A percentile compares a stretch with the other conserved stretches of the same genome.
These are phyloP conservation scores for Trametes cubensis DNA, from an alignment of 768 basidiomycete species.

Conservation along the genomic window DNA sequence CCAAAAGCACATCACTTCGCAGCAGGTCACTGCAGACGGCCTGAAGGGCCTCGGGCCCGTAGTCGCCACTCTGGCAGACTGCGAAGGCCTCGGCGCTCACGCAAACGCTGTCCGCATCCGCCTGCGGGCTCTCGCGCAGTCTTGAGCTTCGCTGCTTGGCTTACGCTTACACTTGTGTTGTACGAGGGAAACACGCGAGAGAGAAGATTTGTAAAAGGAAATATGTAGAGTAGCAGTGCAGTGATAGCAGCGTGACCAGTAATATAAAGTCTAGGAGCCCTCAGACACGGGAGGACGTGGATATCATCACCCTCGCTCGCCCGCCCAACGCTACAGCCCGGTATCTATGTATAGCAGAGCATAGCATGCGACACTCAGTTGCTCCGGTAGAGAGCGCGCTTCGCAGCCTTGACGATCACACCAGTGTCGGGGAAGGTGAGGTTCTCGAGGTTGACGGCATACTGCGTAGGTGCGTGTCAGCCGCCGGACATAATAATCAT, in stretches of 20 bases:
- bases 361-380: slow-evolving; percentile 59
- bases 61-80: slow-evolving; percentile 88
- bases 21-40: slow-evolving; percentile 83
- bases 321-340: slow-evolving; percentile 7
- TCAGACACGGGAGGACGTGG: slow-evolving; percentile 7
- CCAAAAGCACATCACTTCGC: slow-evolving; percentile 99
- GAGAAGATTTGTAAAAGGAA: slow-evolving; percentile 10
- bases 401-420: slow-evolving; percentile 91
- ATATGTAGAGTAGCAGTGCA: slow-evolving; percentile 28
- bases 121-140: slow-evolving; percentile 39
- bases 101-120: slow-evolving; percentile 94
- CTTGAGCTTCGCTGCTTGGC: not conserved
- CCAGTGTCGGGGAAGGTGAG: slow-evolving; percentile 94
- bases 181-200: not conserved
- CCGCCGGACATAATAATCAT: slow-evolving; percentile 12
- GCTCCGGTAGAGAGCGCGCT: slow-evolving; percentile 88
- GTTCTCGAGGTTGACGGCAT: slow-evolving; percentile 85
- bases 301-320: slow-evolving; percentile 10
- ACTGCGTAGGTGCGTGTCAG: slow-evolving; percentile 48
- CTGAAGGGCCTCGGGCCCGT: slow-evolving; percentile 80
- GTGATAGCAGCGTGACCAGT: slow-evolving; percentile 28
- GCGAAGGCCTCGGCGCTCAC: slow-evolving; percentile 93
- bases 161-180: not conserved
- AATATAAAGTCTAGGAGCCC: slow-evolving; percentile 26
- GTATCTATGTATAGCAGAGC: slow-evolving; percentile 1